Evolutionary conservation across 73 alveolate genomes (phyloP), one percentile per base, ranked within the genome.

Genomic region (Paraurostyla sp.): DNA sequence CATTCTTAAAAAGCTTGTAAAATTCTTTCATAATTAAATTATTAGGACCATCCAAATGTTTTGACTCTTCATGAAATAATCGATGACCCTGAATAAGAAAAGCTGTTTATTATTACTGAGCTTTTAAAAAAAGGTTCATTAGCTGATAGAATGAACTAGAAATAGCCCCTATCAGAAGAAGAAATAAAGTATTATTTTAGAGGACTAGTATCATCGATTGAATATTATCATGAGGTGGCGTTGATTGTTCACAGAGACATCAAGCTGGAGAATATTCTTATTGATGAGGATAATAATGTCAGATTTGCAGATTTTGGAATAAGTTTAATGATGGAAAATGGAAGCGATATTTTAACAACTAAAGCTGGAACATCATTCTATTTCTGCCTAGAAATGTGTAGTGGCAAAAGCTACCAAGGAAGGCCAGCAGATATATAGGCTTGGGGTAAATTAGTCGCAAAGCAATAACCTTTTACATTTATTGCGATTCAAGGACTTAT

Each of bases 291-390:
- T 27, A 90, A 91, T 71, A 80, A 87, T 56, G 94, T 95, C 0
- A 84, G 92, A 71, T 62, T 95, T 18, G 92, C 95, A 56, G 99
- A 95, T 91, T 95, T 89, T 91, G 99, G 97, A 38, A 90, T 88
- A 51, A 45, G 95, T 93, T 0, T 63, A 76, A 32, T 90, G 0
- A 83, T 83, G 84, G 63, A 56, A 33, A 43, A 83, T 45, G 84
- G 75, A 18, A 25, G 48, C 18, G 92, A 83, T 69, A 30, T 35
- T 0, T 27, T 83, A 30, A 42, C 83, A 50, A 42, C 83, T n/a
- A 83, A 54, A n/a, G 76, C 78, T 13, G 93, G 93, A 0, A 42
- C 93, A 3, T 3, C 45, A 25, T 65, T 85, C 32, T 85, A 54
- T 49, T 54, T 85, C 33, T 18, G 69, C 25, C 93, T 89, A 11